A percentile compares a stretch with the other conserved stretches of the same genome.
These are phyloP conservation scores for Penicillium verhagenii DNA, from an alignment of 495 filamentous ascomycete species.

Conservation along the genomic window DNA sequence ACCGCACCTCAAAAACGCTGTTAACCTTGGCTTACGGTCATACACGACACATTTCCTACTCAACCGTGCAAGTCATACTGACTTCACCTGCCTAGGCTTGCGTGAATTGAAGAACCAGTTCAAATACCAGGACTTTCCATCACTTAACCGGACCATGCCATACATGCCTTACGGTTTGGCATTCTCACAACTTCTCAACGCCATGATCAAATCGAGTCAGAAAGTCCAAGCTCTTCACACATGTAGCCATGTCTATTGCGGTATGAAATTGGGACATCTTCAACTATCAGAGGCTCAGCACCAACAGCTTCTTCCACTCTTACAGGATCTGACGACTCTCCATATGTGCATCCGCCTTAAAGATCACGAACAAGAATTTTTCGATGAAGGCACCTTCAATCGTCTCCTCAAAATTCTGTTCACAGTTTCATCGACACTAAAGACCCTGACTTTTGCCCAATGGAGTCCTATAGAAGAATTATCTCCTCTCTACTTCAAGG, in stretches of 20 bases:
- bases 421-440: slow-evolving; percentile 2
- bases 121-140: too few species aligned
- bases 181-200: slow-evolving; percentile 1
- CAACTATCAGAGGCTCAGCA: slow-evolving; percentile 3
- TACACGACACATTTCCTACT: not conserved
- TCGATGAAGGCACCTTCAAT: slow-evolving; percentile 2
- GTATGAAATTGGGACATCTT: not conserved
- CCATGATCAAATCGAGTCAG: slow-evolving; percentile 1
- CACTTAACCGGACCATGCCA: not conserved
- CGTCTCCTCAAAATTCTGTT: slow-evolving; percentile 3
- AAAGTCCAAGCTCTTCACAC: slow-evolving; percentile 1
- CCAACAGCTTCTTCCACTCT: slow-evolving; percentile 1
- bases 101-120: slow-evolving; percentile 4
- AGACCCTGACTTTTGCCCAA: slow-evolving; percentile 4
- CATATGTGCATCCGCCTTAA: slow-evolving; percentile 4
- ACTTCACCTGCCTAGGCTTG: slow-evolving; percentile 3
- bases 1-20: slow-evolving; percentile 2
- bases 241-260: not conserved
- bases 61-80: not conserved
- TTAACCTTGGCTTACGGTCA: not conserved
- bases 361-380: not conserved
- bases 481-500: slow-evolving; percentile 3
- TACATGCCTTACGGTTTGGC: slow-evolving; percentile 1
- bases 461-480: slow-evolving; percentile 4
- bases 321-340: not conserved